phyloP scores from a whole-genome alignment of 1,284 basidiomycete genomes.

The Trametes polyzona region DNA sequence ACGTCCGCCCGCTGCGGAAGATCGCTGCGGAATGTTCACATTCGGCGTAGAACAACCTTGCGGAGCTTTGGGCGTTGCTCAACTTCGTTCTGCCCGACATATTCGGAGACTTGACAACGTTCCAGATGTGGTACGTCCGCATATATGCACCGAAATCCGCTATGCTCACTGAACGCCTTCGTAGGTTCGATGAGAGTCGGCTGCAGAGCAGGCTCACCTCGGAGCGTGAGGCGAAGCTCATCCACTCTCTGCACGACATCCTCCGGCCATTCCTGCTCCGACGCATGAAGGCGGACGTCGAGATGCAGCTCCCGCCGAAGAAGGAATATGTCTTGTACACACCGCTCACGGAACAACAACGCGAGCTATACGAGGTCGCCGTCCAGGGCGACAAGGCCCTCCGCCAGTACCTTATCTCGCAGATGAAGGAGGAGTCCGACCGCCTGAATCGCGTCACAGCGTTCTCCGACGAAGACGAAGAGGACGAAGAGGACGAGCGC shows the following conservation, averaged over 20 bases:
- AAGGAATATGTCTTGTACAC: constrained; percentile 97
- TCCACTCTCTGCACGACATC: constrained; percentile 86
- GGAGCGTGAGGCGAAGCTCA: constrained; percentile 67
- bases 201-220: constrained; percentile 61
- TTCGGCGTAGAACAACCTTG: constrained; percentile 78
- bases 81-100: constrained; percentile 95
- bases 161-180: neutral
- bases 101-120: constrained; percentile 88
- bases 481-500: constrained; percentile 32
- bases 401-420: constrained; percentile 61
- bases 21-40: neutral
- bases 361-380: constrained; percentile 84
- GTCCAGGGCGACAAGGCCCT: constrained; percentile 60
- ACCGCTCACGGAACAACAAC: constrained; percentile 82
- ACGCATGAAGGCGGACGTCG: constrained; percentile 91
- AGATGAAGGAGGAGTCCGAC: constrained; percentile 29
- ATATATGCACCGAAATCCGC: neutral
- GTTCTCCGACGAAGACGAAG: too few species aligned
- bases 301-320: constrained; percentile 83
- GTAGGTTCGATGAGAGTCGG: constrained; percentile 75
- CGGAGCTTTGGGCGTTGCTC: constrained; percentile 92
- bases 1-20: constrained; percentile 32
- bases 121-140: constrained; percentile 81
- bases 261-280: constrained; percentile 96
- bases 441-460: constrained; percentile 30